Evolutionary conservation across 2,329 filamentous ascomycete genomes (phyloP).

Genomic region (Xenosphaeropsis pyriputrescens): DNA sequence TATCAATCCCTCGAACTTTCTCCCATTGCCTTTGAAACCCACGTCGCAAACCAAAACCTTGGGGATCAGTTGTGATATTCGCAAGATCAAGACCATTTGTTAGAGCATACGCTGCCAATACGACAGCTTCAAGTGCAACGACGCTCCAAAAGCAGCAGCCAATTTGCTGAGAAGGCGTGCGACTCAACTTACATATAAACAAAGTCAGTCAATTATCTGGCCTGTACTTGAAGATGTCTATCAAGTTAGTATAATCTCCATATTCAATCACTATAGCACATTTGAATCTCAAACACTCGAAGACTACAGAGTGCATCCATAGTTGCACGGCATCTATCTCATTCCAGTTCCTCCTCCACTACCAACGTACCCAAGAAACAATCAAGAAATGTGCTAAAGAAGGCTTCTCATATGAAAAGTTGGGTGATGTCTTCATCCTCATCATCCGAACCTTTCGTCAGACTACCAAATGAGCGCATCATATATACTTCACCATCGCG

Average conservation of each 20-base stretch:
- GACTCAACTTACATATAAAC: too few relatives aligned
- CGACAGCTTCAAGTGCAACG: too few relatives aligned
- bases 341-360: background rate
- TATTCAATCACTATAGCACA: background rate
- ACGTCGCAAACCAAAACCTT: too few relatives aligned
- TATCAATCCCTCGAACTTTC: too few relatives aligned
- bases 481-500: slow-evolving; percentile 69
- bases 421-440: slow-evolving; percentile 85
- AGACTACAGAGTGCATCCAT: background rate
- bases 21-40: too few relatives aligned
- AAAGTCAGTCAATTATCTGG: too few relatives aligned
- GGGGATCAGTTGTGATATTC: too few relatives aligned
- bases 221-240: slow-evolving; percentile 1
- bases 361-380: background rate
- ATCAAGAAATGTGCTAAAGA: slow-evolving; percentile 9
- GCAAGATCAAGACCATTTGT: too few relatives aligned
- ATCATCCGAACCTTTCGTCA: slow-evolving; percentile 55
- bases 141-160: too few relatives aligned
- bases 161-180: too few relatives aligned
- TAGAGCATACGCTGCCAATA: too few relatives aligned
- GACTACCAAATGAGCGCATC: slow-evolving; percentile 69
- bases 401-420: slow-evolving; percentile 24
- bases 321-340: background rate
- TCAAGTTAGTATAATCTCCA: slow-evolving; percentile 1
- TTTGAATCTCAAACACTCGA: background rate